Conservation (phyloP, 306 rosid species). For the Senna tora region DNA sequence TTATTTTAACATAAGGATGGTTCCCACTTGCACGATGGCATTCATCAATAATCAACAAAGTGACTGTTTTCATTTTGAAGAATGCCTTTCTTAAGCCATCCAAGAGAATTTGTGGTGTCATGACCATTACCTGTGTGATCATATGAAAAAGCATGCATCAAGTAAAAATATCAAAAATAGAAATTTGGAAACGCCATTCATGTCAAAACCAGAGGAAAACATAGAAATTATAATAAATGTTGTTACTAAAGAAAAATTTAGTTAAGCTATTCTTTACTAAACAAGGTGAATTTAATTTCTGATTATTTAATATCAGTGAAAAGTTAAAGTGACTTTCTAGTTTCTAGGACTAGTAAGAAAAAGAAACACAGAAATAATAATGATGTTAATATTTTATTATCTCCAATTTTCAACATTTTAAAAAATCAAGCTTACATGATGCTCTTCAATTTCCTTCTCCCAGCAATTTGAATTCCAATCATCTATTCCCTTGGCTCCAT, state of each 20-base stretch:
- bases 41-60: slow-evolving; percentile 68
- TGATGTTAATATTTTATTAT: neutral
- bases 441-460: slow-evolving; percentile 54
- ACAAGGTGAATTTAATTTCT: no score
- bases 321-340: neutral
- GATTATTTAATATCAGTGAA: neutral
- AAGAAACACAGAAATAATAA: neutral
- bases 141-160: slow-evolving; percentile 1
- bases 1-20: slow-evolving; percentile 69
- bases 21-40: slow-evolving; percentile 69
- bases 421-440: slow-evolving; percentile 53
- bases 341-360: neutral
- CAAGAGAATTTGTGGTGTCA: slow-evolving; percentile 78
- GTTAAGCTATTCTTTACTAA: no score
- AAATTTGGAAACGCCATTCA: neutral
- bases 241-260: neutral
- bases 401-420: neutral
- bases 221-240: neutral
- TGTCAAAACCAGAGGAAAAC: neutral
- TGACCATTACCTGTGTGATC: slow-evolving; percentile 58
- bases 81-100: slow-evolving; percentile 70
- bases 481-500: slow-evolving; percentile 68
- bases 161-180: neutral
- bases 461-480: slow-evolving; percentile 57
- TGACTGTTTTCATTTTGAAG: slow-evolving; percentile 51